Evolutionary conservation across 805 yeast genomes (phyloP), one percentile per base, ranked within the genome.

Genomic region (Priceomyces medius): DNA sequence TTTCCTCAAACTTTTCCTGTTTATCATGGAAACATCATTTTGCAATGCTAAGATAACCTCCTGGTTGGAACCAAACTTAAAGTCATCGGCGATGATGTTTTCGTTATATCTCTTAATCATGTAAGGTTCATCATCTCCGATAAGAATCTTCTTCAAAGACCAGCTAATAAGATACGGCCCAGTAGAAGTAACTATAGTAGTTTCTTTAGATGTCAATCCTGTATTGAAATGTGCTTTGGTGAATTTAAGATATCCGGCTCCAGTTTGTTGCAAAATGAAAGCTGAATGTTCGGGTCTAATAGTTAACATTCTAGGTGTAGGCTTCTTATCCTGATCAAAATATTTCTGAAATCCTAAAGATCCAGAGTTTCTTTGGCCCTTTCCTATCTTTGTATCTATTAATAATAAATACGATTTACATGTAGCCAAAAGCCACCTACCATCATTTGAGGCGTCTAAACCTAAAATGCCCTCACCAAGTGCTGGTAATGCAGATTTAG

Each of bases 131-230:
- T 42, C 73, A 32, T 63, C 63, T 42, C 76, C 78, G 41, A 80
- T 79, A 32, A 83, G 56, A 10, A 85, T 70, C 46, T 81, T 78
- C 49, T 68, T 73, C 56, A 89, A 61, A 9, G 84, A 80, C 96
- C 96, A 89, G 1, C 85, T 74, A 17, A 89, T 76, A 18, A 88
- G 84, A 61, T 80, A 89, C 14, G 90, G 91, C 2, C 96, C 96
- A 2, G 83, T 71, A 3, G 91, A 80, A 1, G 95, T 76, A 18
- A 88, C 80, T 38, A 89, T 85, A 2, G 83, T 72, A 14, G 85
- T 80, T 55, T 84, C 93, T 46, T 76, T 78, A 19, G 78, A 58
- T 37, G 74, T 73, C n/a, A 77, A 41, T 31, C 88, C 88, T 19
- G 83, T 73, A 59, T 89, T 86, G 72, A 89, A 89, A 50, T 77